Evolutionary conservation across 768 basidiomycete species (phyloP).

Genomic region (Brasilioporus rufonigricans): DNA sequence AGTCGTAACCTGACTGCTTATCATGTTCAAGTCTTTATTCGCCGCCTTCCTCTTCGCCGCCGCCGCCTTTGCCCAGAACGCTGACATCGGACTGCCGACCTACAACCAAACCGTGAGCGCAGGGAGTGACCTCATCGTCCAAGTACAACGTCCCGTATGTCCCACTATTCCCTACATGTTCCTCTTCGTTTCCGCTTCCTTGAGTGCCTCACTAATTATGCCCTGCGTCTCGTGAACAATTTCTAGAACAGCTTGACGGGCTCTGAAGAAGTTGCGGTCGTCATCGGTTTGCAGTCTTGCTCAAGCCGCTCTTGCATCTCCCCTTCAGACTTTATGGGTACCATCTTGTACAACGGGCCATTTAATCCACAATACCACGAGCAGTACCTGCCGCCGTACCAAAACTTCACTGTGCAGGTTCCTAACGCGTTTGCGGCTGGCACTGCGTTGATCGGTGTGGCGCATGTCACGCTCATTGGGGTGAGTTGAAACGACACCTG

Average conservation of each 20-base stretch:
- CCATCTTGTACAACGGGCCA: slow-evolving; percentile 46
- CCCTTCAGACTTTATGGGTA: slow-evolving; percentile 36
- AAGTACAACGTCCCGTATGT: slow-evolving; percentile 49
- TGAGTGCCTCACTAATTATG: not conserved
- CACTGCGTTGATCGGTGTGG: slow-evolving; percentile 35
- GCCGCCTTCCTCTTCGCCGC: slow-evolving; percentile 29
- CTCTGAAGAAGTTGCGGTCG: slow-evolving; percentile 45
- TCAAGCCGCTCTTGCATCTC: slow-evolving; percentile 22
- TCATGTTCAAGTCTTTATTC: slow-evolving; percentile 19
- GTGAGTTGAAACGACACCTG: slow-evolving; percentile 29
- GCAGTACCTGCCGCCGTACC: slow-evolving; percentile 34
- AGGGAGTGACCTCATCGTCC: slow-evolving; percentile 41
- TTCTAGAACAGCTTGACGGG: slow-evolving; percentile 36
- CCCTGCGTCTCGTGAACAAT: not conserved
- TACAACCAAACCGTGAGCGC: slow-evolving; percentile 28
- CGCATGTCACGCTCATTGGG: slow-evolving; percentile 39
- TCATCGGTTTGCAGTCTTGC: slow-evolving; percentile 44
- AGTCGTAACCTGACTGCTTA: not conserved
- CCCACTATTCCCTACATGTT: too few species aligned
- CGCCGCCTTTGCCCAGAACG: slow-evolving; percentile 41
- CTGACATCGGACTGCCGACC: slow-evolving; percentile 39
- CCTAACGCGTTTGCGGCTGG: slow-evolving; percentile 31
- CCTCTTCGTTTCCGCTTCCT: not conserved
- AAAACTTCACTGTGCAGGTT: slow-evolving; percentile 45
- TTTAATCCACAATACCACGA: slow-evolving; percentile 38